Percentiles rank a stretch among this genome's conserved stretches.
phyloP scores from a whole-genome alignment of 2,329 filamentous ascomycete species.

The Dothideomycetidae sp. region DNA sequence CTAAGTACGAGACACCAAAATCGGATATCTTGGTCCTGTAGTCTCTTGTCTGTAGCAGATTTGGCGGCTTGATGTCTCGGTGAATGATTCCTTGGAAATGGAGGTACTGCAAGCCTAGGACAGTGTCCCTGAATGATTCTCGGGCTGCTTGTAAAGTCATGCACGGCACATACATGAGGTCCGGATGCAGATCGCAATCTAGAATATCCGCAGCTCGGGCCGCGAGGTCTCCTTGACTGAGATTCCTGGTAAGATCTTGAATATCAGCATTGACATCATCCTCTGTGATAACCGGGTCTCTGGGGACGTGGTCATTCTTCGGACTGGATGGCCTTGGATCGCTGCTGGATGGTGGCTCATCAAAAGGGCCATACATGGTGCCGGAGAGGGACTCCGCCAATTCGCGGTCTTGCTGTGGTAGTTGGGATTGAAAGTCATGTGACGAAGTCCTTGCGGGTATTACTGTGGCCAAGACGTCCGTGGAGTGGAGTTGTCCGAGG shows the following conservation, averaged over 20 bases:
- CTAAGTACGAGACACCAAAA: slow-evolving; percentile 96
- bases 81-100: slow-evolving; percentile 63
- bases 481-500: background rate
- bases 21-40: slow-evolving; percentile 94
- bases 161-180: slow-evolving; percentile 85
- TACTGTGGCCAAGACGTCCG: slow-evolving; percentile 10
- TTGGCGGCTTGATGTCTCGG: slow-evolving; percentile 47
- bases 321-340: slow-evolving; percentile 6
- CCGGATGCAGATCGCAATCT: slow-evolving; percentile 62
- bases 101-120: slow-evolving; percentile 84
- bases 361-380: slow-evolving; percentile 63
- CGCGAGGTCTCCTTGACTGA: slow-evolving; percentile 32
- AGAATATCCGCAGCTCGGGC: slow-evolving; percentile 26
- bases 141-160: slow-evolving; percentile 76
- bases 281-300: slow-evolving; percentile 5
- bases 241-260: slow-evolving; percentile 3
- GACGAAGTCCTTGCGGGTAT: slow-evolving; percentile 4
- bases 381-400: slow-evolving; percentile 46
- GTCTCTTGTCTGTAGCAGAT: slow-evolving; percentile 73
- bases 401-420: slow-evolving; percentile 4
- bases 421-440: slow-evolving; percentile 4
- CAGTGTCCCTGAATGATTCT: slow-evolving; percentile 77
- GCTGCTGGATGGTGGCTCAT: slow-evolving; percentile 19
- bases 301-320: slow-evolving; percentile 13
- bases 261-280: slow-evolving; percentile 3